These are phyloP conservation scores for Pezizomycotina sp. DNA, from an alignment of 2,329 filamentous ascomycete genomes.

Conservation along the genomic window DNA sequence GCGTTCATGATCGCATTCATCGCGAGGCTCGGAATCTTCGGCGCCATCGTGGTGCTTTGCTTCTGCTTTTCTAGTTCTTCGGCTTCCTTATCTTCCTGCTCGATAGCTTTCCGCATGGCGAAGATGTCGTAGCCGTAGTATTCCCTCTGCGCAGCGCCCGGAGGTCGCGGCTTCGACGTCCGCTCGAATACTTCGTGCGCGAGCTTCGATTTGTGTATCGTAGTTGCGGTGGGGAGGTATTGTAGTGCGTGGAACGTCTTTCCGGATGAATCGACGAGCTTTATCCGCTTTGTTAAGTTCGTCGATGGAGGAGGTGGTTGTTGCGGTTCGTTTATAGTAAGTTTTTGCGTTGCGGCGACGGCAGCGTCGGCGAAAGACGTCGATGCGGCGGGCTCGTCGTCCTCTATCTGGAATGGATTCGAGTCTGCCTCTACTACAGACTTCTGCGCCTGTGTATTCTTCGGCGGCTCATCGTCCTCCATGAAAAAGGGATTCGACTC, in stretches of 20 bases:
- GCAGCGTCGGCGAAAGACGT: no score
- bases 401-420: no score
- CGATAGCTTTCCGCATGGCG: constrained; percentile 55
- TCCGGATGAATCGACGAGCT: constrained; percentile 9
- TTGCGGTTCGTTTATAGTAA: no score
- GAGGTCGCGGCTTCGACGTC: constrained; percentile 9
- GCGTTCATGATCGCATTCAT: constrained; percentile 23
- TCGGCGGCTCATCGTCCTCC: no score
- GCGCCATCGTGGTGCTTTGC: constrained; percentile 25
- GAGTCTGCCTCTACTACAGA: no score
- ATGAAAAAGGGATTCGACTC: no score
- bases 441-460: no score
- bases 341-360: no score
- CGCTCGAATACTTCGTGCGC: constrained; percentile 8
- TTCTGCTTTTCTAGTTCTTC: constrained; percentile 21
- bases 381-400: no score
- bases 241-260: constrained; percentile 11
- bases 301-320: no score
- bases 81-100: constrained; percentile 39
- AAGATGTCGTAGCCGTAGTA: constrained; percentile 94
- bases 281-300: no score
- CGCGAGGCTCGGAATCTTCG: constrained; percentile 27
- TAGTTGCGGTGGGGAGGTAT: constrained; percentile 11
- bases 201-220: constrained; percentile 12
- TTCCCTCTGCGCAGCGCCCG: constrained; percentile 33